These are phyloP conservation scores for Xylaria castorea DNA, from an alignment of 495 filamentous ascomycete genomes.

Conservation along the genomic window DNA sequence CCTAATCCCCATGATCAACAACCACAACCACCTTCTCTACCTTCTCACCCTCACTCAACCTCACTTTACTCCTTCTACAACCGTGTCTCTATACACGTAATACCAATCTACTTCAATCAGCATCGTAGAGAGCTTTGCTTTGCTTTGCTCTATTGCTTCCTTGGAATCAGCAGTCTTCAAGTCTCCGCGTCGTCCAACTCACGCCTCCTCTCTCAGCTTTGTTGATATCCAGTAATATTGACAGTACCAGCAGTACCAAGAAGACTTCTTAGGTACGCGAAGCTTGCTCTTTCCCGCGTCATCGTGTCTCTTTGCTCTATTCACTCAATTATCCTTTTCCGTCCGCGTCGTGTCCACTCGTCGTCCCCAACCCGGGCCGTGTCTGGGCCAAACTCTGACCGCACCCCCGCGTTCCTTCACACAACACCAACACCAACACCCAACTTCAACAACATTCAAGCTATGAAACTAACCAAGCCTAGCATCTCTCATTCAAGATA, in stretches of 20 bases:
- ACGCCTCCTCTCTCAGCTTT: constrained; percentile 17
- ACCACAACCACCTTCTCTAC: constrained; percentile 26
- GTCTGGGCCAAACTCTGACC: constrained; percentile 14
- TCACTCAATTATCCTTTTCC: not conserved
- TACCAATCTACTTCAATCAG: constrained; percentile 20
- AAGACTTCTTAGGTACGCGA: constrained; percentile 34
- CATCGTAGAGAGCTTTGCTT: not conserved
- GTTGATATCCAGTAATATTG: constrained; percentile 29
- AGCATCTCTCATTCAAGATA: constrained; percentile 25
- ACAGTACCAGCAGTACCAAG: constrained; percentile 18
- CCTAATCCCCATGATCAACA: constrained; percentile 27
- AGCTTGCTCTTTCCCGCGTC: constrained; percentile 37
- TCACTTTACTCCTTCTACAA: constrained; percentile 38
- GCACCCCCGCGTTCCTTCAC: constrained; percentile 21
- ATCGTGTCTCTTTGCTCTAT: not conserved
- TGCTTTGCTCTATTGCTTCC: constrained; percentile 12
- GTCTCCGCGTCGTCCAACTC: constrained; percentile 16
- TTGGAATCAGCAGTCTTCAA: not conserved
- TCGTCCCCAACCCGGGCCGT: not conserved
- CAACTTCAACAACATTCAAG: constrained; percentile 5
- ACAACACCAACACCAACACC: constrained; percentile 13
- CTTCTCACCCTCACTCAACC: constrained; percentile 30
- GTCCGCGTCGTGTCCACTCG: not conserved
- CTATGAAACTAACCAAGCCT: constrained; percentile 5
- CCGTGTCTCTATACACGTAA: constrained; percentile 24